Percentiles rank a stretch among this genome's conserved stretches.
Conservation (phyloP, 495 filamentous ascomycete species). For the Aspergillus bertholletiae region DNA sequence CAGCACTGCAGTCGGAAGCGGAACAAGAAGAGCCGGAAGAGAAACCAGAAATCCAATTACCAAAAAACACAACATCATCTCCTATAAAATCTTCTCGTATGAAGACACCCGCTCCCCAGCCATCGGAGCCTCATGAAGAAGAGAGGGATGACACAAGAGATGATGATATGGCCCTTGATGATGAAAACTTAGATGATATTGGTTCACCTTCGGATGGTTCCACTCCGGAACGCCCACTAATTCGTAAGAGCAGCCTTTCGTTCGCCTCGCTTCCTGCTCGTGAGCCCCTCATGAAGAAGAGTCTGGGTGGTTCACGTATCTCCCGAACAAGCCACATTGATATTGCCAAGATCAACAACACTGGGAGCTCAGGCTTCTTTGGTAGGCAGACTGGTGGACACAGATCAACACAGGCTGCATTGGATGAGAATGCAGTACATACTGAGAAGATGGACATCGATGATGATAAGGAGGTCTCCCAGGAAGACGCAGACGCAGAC, state of each 20-base stretch:
- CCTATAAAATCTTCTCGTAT: constrained; percentile 23
- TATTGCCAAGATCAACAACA: constrained; percentile 44
- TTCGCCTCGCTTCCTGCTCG: constrained; percentile 90
- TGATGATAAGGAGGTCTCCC: constrained; percentile 37
- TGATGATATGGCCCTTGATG: constrained; percentile 45
- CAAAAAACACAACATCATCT: constrained; percentile 11
- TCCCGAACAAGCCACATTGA: constrained; percentile 82
- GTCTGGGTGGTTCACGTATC: constrained; percentile 66
- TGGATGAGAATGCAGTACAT: constrained; percentile 37
- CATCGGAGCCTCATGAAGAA: constrained; percentile 16
- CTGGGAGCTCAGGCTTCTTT: constrained; percentile 53
- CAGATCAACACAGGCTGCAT: constrained; percentile 28
- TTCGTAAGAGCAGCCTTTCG: constrained; percentile 89
- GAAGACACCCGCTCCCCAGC: constrained; percentile 14
- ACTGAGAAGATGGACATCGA: constrained; percentile 59
- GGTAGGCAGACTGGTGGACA: constrained; percentile 46
- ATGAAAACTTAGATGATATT: constrained; percentile 49
- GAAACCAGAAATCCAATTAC: background rate
- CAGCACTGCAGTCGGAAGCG: constrained; percentile 15
- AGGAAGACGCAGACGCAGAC: constrained; percentile 32
- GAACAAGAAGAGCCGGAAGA: constrained; percentile 3
- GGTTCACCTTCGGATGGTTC: constrained; percentile 61
- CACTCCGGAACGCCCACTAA: constrained; percentile 55
- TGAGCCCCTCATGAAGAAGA: constrained; percentile 79
- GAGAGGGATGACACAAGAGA: constrained; percentile 38